Evolutionary conservation across 345 rosid genomes (phyloP).

Genomic region (Hibiscus tridactylites): DNA sequence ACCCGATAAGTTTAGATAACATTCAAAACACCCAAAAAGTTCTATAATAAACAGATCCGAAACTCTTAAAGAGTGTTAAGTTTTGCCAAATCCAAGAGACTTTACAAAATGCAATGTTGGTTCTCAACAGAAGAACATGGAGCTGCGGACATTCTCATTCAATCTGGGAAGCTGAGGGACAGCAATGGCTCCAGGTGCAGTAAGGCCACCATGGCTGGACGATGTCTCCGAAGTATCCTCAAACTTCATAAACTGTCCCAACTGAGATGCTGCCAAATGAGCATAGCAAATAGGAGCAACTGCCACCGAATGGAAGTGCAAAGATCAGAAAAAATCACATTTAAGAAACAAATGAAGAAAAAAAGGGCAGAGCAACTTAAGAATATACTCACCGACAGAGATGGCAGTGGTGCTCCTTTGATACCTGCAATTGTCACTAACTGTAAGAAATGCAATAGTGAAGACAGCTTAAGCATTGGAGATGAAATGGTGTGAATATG

Average conservation of each 20-base stretch:
- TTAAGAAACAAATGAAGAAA: neutral
- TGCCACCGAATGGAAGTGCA: neutral
- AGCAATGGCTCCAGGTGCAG: conserved; percentile 38
- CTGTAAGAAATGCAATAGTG: neutral
- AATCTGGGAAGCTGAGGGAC: conserved; percentile 58
- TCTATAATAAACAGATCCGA: no score
- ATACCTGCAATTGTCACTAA: neutral
- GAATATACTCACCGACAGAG: neutral
- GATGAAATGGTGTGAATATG: neutral
- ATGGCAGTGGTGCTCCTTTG: neutral
- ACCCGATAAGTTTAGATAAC: neutral
- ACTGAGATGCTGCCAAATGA: conserved; percentile 52
- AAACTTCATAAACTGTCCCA: conserved; percentile 44
- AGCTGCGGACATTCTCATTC: conserved; percentile 31
- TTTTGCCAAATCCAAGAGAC: neutral
- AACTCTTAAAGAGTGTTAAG: neutral
- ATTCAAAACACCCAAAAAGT: neutral
- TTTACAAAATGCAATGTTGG: neutral
- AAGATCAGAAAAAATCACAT: neutral
- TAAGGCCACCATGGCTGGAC: conserved; percentile 40
- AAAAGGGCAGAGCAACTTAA: neutral
- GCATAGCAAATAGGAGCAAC: conserved; percentile 68
- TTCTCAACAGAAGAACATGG: conserved; percentile 75
- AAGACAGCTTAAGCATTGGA: neutral
- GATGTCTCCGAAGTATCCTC: conserved; percentile 54